Evolutionary conservation across 805 yeast genomes (phyloP), one percentile per base, ranked within the genome.

Genomic region (Diddensiella transvaalensis): DNA sequence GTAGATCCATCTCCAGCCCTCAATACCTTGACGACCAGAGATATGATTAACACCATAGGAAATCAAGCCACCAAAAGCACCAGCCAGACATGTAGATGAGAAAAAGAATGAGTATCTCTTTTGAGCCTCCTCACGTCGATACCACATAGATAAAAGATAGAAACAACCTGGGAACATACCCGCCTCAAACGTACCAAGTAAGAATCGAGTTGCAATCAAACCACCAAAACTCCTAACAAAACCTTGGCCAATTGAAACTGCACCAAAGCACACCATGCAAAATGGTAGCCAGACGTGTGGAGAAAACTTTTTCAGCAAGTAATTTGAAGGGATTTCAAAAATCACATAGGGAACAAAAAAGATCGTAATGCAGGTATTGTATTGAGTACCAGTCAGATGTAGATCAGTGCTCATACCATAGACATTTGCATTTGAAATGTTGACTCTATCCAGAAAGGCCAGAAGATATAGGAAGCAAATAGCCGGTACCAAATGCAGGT

Each of bases 391-490:
- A 1, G 65, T 63, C 37, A 87, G 69, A 17, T 72, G 58, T 30
- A 87, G 64, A 49, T 80, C 85, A 1, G 59, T 65, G 18, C 73
- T 72, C 71, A 87, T 70, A 10, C 88, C 88, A 60, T 85, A 85
- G 47, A 83, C 76, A 51, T 80, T 80, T 4, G 95, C 95, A 65
- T 87, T 86, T 24, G 90, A 80, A 52, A 87, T 84, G 63, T 87
- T 87, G 50, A 86, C 90, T 64, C 95, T 74, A 63, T 87, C 95
- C 60, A 87, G 68, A 60, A 86, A 87, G 1, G 91, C 83, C 52
- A 86, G 73, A 64, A 87, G 79, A 60, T 87, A 87, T 40, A 87
- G 70, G 23, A 85, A 59, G 60, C 88, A 79, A 55, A 87, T 83
- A n/a, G 88, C 81, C 3, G 90, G 88, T 23, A 85, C 82, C 35